phyloP scores from a whole-genome alignment of 257 asterid species.

The Cinchona pubescens region DNA sequence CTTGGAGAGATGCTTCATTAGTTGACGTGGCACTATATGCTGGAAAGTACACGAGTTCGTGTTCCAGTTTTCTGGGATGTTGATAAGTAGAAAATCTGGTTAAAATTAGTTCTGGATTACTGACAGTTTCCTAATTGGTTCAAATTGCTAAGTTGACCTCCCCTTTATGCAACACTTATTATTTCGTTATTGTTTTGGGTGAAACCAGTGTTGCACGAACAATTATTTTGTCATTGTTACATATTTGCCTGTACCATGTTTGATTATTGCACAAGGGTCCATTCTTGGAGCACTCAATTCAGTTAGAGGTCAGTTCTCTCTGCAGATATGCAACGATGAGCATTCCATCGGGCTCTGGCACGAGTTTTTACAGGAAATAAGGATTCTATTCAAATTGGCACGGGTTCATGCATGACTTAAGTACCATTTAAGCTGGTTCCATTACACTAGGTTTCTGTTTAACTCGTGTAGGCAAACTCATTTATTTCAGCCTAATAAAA shows the following conservation, averaged over 20 bases:
- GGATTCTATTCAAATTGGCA: not conserved
- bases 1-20: not conserved
- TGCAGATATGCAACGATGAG: not conserved
- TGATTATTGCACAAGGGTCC: not conserved
- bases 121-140: not conserved
- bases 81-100: not conserved
- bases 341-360: not conserved
- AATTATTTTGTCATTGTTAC: not conserved
- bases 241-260: not conserved
- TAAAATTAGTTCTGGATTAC: not conserved
- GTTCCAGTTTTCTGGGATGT: not conserved
- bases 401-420: not conserved
- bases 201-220: not conserved
- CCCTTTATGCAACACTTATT: not conserved
- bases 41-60: not conserved
- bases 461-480: not conserved
- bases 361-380: not conserved
- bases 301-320: not conserved
- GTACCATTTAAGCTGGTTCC: not conserved
- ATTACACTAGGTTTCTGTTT: not conserved
- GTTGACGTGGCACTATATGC: not conserved
- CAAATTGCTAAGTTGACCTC: not conserved
- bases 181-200: not conserved
- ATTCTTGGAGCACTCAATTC: not conserved
- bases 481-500: not conserved